Conservation (phyloP, 345 rosid genomes). For the Syzygium oleosum region DNA sequence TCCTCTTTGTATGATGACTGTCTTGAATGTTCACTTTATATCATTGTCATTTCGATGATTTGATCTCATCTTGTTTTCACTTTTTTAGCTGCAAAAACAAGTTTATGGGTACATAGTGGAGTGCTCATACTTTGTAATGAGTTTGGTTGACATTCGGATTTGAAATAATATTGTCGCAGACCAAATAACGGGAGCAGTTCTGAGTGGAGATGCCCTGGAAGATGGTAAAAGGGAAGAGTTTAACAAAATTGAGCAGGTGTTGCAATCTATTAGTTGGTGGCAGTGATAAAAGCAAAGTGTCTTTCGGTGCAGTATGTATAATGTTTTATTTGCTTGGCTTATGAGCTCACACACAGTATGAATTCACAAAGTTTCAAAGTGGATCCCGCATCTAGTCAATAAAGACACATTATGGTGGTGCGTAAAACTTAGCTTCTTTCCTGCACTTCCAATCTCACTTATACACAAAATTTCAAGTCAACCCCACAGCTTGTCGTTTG, state of each 20-base stretch:
- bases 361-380: neutral
- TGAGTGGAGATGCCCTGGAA: constrained; percentile 80
- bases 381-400: neutral
- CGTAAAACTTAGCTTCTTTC: neutral
- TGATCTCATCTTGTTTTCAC: neutral
- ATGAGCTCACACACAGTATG: neutral
- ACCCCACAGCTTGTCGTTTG: neutral
- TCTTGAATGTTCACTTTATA: neutral
- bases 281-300: neutral
- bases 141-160: neutral
- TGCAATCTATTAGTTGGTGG: neutral
- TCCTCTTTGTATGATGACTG: neutral
- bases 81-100: neutral
- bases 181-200: constrained; percentile 78
- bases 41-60: neutral
- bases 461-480: neutral
- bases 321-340: neutral
- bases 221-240: constrained; percentile 69
- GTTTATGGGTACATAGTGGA: neutral
- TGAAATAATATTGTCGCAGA: constrained; percentile 18
- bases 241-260: constrained; percentile 87
- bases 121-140: neutral
- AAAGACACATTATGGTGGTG: neutral
- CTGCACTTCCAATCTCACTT: neutral
- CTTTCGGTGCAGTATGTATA: neutral